These are phyloP conservation scores for Lachnellula cervina DNA, from an alignment of 2,329 filamentous ascomycete species.

Conservation along the genomic window DNA sequence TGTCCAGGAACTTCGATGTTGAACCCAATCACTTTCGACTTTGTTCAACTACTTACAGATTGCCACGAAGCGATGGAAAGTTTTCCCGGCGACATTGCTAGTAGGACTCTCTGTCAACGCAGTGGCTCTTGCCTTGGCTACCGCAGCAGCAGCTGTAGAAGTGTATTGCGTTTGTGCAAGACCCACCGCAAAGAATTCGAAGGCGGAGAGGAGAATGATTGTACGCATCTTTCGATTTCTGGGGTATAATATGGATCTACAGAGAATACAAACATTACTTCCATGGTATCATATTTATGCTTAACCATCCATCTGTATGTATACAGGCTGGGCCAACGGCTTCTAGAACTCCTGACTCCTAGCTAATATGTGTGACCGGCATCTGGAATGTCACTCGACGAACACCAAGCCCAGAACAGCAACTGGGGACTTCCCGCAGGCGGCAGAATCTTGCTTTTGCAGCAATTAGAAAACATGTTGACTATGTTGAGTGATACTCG, in stretches of 20 bases:
- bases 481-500: not conserved
- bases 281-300: not conserved
- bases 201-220: not conserved
- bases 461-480: not conserved
- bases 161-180: conserved; percentile 33
- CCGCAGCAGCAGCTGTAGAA: conserved; percentile 13
- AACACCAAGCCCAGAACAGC: not conserved
- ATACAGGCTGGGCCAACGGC: not conserved
- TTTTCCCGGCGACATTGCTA: conserved; percentile 61
- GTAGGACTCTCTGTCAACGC: conserved; percentile 57
- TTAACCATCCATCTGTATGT: not conserved
- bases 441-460: not conserved
- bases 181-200: not conserved
- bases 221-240: not conserved
- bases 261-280: not conserved
- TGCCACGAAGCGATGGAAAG: conserved; percentile 65
- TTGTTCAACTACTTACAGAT: conserved; percentile 36
- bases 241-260: not conserved
- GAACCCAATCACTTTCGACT: not conserved
- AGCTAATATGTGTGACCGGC: not conserved
- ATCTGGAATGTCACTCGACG: not conserved
- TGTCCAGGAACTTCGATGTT: not conserved
- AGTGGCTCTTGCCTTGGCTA: conserved; percentile 42
- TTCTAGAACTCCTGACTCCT: not conserved
- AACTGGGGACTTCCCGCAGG: not conserved